Percentiles rank a stretch among this genome's conserved stretches.
phyloP scores from a whole-genome alignment of 331 rosid genomes.

The Prunus yedoensis region DNA sequence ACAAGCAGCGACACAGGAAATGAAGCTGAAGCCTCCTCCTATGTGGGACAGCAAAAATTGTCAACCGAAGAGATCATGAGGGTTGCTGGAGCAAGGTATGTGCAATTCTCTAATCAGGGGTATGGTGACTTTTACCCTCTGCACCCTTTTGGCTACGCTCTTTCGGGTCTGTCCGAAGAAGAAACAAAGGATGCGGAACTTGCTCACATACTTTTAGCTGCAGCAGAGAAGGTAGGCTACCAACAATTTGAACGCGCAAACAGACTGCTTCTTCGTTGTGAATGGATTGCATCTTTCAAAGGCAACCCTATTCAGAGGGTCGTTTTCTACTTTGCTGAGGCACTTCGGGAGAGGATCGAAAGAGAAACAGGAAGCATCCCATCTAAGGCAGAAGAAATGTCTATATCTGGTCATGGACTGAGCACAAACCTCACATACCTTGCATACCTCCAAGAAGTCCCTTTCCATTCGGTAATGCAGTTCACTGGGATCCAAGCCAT shows the following conservation, averaged over 20 bases:
- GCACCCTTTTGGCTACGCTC: slow-evolving; percentile 60
- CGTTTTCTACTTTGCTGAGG: slow-evolving; percentile 51
- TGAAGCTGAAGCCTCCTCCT: not conserved
- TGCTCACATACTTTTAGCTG: slow-evolving; percentile 61
- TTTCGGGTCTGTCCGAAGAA: slow-evolving; percentile 42
- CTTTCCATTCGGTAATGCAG: slow-evolving; percentile 56
- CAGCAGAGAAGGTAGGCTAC: slow-evolving; percentile 65
- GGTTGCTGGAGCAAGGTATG: slow-evolving; percentile 70
- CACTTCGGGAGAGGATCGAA: slow-evolving; percentile 58
- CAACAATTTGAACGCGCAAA: slow-evolving; percentile 65
- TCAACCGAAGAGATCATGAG: slow-evolving; percentile 68
- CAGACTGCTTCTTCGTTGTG: slow-evolving; percentile 50
- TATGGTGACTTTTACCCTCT: slow-evolving; percentile 33
- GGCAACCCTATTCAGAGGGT: slow-evolving; percentile 50
- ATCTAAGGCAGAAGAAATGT: slow-evolving; percentile 9
- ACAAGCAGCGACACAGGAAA: not conserved
- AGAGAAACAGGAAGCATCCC: slow-evolving; percentile 39
- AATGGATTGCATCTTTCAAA: slow-evolving; percentile 39
- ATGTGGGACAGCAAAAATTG: slow-evolving; percentile 29
- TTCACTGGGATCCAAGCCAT: slow-evolving; percentile 58
- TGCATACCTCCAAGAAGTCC: slow-evolving; percentile 41
- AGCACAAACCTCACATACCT: slow-evolving; percentile 13
- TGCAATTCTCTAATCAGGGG: slow-evolving; percentile 46
- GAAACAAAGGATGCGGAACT: slow-evolving; percentile 67
- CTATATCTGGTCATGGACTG: slow-evolving; percentile 8